phyloP scores from a whole-genome alignment of 2,329 filamentous ascomycete species.

The Xylaria sp. region DNA sequence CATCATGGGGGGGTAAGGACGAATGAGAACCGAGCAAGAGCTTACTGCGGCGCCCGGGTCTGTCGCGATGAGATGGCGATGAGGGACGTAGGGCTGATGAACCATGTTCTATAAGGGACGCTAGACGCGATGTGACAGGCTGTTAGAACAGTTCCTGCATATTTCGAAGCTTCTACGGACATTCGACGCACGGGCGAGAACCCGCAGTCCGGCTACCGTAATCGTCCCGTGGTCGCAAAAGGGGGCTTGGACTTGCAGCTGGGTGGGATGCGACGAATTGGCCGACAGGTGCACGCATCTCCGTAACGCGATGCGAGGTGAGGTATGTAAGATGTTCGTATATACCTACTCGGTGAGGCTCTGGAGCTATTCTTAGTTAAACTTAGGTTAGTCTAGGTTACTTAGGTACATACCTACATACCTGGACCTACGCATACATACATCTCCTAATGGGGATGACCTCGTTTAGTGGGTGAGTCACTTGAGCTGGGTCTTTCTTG shows the following conservation, averaged over 20 bases:
- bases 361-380: too few species aligned
- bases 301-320: too few species aligned
- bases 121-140: conserved; percentile 2
- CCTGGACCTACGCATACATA: too few species aligned
- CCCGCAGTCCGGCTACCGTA: not conserved
- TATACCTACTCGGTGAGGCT: too few species aligned
- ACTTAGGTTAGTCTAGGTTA: too few species aligned
- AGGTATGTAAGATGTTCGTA: too few species aligned
- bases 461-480: not conserved
- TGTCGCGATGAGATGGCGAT: not conserved
- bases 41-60: conserved; percentile 4
- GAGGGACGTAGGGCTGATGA: conserved; percentile 12
- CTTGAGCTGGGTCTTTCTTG: not conserved
- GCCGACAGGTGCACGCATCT: too few species aligned
- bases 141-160: not conserved
- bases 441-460: too few species aligned
- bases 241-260: too few species aligned
- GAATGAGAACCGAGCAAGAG: conserved; percentile 7
- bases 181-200: not conserved
- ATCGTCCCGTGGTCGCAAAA: not conserved
- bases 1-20: conserved; percentile 5
- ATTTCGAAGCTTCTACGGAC: not conserved
- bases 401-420: too few species aligned
- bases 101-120: conserved; percentile 2
- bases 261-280: not conserved